Evolutionary conservation across 768 basidiomycete genomes (phyloP).

Genomic region (Filobasidium floriforme): DNA sequence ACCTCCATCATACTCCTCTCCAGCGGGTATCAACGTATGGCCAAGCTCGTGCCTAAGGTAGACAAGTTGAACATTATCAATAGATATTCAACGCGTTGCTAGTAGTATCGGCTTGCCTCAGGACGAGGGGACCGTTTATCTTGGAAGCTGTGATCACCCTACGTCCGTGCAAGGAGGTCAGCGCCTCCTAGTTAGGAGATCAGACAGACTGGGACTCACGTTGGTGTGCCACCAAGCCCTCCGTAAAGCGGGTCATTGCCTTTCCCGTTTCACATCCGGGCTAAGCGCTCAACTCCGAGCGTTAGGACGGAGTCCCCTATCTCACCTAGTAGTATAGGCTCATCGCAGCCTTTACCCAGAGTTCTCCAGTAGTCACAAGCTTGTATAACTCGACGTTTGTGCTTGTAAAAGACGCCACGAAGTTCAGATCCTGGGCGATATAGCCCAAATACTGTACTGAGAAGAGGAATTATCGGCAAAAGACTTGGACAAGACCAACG

Average conservation of each 20-base stretch:
- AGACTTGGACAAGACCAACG: too few species aligned
- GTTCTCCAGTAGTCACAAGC: slow-evolving; percentile 26
- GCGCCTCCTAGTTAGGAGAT: neutral
- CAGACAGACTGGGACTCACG: slow-evolving; percentile 26
- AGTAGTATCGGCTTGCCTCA: slow-evolving; percentile 21
- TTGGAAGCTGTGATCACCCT: slow-evolving; percentile 42
- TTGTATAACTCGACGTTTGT: slow-evolving; percentile 31
- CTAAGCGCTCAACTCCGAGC: neutral
- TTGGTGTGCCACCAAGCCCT: slow-evolving; percentile 43
- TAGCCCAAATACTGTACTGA: slow-evolving; percentile 35
- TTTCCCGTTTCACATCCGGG: neutral
- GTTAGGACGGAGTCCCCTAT: neutral
- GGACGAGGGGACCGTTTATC: slow-evolving; percentile 40
- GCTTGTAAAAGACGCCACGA: slow-evolving; percentile 35
- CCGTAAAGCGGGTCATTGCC: slow-evolving; percentile 42
- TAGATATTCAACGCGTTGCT: neutral
- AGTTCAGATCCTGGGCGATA: slow-evolving; percentile 42
- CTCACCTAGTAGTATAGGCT: slow-evolving; percentile 37
- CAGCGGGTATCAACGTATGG: slow-evolving; percentile 39
- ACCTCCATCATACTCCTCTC: slow-evolving; percentile 44
- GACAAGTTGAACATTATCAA: neutral
- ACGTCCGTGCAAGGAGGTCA: neutral
- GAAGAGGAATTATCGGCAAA: neutral
- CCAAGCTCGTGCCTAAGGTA: slow-evolving; percentile 34
- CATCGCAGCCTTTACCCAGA: slow-evolving; percentile 35